Base-by-base conservation (phyloP, 2,329 filamentous ascomycete species). In the Trichoderma hamatum region DNA sequence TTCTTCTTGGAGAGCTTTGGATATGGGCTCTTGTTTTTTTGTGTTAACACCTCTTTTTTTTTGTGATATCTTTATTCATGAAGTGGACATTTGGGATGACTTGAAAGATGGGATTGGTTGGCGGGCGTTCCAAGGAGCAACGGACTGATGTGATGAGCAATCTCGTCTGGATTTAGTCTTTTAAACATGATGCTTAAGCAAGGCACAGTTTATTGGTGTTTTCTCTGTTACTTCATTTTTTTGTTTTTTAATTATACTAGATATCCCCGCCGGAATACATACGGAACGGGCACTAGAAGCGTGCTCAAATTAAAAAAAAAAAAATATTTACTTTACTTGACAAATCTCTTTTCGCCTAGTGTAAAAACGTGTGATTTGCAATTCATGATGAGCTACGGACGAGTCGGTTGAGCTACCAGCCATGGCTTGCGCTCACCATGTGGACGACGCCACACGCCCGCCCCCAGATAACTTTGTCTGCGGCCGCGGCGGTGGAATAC, bases 81-180 rank as follows among this genome's bases (percentile, higher is more conserved):
- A 58, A 49, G 60, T 54, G 61, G 59, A 58, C 49, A 64, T 24
- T 56, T 39, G 67, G 67, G 39, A 69, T 63, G 67, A 64, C 59
- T 49, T 68, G 55, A 49, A 60, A 61, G 59, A 64, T 61, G 52
- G 59, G 52, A 30, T 58, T 46, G 67, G 60, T 58, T 62, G 67
- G 67, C 67, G 52, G 67, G 67, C 67, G 67, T 69, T 69, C 59
- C 60, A 63, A 69, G 59, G 67, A 69, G 59, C 60, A 69, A 58
- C 52, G 60, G 58, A 69, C 58, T 60, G 65, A 60, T 68, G 60
- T 64, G 39, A 58, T 68, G 49, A 63, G 36, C 66, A 43, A 63
- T 63, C 58, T 63, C 67, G 52, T 60, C 65, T 68, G 56, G 49
- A 19, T 68, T 36, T 67, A 43, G 55, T 60, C 46, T 62, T 30